phyloP scores from a whole-genome alignment of 2,329 filamentous ascomycete genomes.

The Scedosporium minutisporum region DNA sequence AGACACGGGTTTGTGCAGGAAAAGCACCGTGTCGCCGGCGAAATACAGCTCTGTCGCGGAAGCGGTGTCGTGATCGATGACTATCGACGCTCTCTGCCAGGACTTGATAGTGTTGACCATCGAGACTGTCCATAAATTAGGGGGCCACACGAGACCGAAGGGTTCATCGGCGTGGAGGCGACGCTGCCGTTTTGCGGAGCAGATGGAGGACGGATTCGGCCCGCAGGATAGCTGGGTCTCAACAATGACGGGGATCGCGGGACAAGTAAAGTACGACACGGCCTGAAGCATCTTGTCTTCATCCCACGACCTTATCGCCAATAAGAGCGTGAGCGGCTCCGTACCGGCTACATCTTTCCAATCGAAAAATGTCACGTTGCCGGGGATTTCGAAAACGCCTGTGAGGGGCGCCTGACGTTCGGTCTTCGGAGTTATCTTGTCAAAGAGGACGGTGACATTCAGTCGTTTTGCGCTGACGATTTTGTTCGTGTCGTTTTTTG shows the following conservation, averaged over 20 bases:
- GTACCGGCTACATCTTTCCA: not conserved
- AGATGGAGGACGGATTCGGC: not conserved
- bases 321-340: not conserved
- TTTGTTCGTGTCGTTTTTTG: not conserved
- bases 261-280: not conserved
- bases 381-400: not conserved
- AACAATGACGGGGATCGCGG: not conserved
- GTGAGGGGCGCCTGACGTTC: not conserved
- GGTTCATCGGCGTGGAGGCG: not conserved
- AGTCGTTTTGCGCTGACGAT: not conserved
- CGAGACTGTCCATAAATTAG: not conserved
- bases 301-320: not conserved
- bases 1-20: not conserved
- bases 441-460: not conserved
- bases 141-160: not conserved
- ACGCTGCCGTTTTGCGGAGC: not conserved
- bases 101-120: not conserved
- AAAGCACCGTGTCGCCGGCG: not conserved
- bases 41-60: constrained; percentile 1
- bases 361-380: not conserved
- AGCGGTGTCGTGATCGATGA: not conserved
- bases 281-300: not conserved
- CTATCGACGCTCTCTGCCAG: not conserved
- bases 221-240: not conserved
- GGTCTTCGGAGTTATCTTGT: too few species aligned